Evolutionary conservation across 2,329 filamentous ascomycete species (phyloP).

Genomic region (Colletotrichum truncatum): DNA sequence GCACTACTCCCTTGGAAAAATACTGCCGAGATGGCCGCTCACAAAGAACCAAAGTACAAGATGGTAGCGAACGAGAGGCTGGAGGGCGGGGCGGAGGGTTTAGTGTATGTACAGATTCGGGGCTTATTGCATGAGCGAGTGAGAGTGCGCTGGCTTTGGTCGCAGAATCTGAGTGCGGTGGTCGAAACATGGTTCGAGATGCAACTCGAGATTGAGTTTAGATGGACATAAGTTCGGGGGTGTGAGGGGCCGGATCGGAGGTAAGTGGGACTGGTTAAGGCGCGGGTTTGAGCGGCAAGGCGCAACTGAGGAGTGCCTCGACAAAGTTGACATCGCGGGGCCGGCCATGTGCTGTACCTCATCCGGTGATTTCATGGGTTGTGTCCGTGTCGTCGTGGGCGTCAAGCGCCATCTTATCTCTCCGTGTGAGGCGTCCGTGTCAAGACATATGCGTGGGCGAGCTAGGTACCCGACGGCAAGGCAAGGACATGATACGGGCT

Average conservation of each 20-base stretch:
- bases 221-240: slow-evolving; percentile 18
- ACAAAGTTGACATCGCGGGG: neutral
- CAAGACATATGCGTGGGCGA: neutral
- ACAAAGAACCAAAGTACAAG: too few species aligned
- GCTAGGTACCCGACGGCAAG: neutral
- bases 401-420: slow-evolving; percentile 1
- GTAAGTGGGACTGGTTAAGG: slow-evolving; percentile 9
- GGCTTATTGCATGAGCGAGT: neutral
- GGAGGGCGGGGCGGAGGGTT: neutral
- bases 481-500: neutral
- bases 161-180: slow-evolving; percentile 21
- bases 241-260: slow-evolving; percentile 17
- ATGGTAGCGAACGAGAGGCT: neutral
- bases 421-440: neutral
- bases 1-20: neutral
- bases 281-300: slow-evolving; percentile 10
- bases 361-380: neutral
- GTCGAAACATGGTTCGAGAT: slow-evolving; percentile 23
- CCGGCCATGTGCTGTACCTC: neutral
- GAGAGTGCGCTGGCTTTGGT: slow-evolving; percentile 6
- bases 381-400: neutral
- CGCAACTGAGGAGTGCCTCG: neutral
- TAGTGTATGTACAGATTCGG: neutral
- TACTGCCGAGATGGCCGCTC: neutral
- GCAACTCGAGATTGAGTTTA: slow-evolving; percentile 26